Evolutionary conservation across 257 asterid species (phyloP), one percentile per base, ranked within the genome.

Genomic region (Parsonsia alboflavescens): DNA sequence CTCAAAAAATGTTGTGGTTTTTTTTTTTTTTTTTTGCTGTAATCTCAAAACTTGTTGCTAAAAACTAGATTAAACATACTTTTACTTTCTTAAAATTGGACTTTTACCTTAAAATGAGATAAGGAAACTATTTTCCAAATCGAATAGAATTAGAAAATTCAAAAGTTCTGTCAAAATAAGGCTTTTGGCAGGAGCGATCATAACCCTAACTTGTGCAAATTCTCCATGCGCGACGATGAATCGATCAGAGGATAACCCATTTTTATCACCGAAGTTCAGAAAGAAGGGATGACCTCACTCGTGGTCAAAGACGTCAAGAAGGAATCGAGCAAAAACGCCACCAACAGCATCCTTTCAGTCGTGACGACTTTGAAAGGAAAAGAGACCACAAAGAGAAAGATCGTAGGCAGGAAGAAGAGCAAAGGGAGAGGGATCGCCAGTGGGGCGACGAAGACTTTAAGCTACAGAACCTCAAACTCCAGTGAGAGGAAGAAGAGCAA

Each of bases 281-380:
- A 91, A n/a, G 86, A 86, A 22, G 70, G 85, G 81, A 81, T 90
- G 52, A 92, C 94, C 81, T 90, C 62, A 82, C 87, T 72, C 87
- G 91, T 76, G n/a, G n/a, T n/a, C n/a, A n/a, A n/a, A n/a, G n/a
- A n/a, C 90, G 91, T 59, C 80, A 85, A 80, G 90, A 88, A n/a
- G 93, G 85, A 76, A 80, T 83, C 12, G 86, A 84, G 63, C 91
- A 85, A 73, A 84, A 73, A 62, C 87, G 88, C 67, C 88, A 86
- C 24, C 19, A 83, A 10, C 88, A 86, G 48, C 72, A 75, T 63
- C 82, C 7, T 81, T 72, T 41, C 87, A 78, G 21, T 10, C 45
- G 84, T 7, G 81, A 84, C 41, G 70, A 61, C 57, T 61, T 70
- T 0, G 67, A 58, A 22, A 9, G 79, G 0, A 70, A 75, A 3